Evolutionary conservation across 1,284 basidiomycete genomes (phyloP).

Genomic region (Rhodotorula sp.): DNA sequence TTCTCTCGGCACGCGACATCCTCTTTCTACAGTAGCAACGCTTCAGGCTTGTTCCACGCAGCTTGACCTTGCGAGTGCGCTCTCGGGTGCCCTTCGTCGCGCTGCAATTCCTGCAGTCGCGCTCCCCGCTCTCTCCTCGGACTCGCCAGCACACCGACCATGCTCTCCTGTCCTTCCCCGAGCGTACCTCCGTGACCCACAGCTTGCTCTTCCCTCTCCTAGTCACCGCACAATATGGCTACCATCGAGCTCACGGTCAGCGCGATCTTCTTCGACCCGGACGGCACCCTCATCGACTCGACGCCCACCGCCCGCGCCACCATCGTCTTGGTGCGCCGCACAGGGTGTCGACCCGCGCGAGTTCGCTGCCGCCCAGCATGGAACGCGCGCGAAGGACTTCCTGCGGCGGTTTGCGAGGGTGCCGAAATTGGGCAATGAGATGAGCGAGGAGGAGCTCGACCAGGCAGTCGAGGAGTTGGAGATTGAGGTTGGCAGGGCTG

Average conservation of each 20-base stretch:
- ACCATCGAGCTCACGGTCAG: conserved; percentile 10
- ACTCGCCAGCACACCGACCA: too few relatives aligned
- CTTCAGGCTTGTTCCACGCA: too few relatives aligned
- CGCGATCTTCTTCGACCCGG: conserved; percentile 34
- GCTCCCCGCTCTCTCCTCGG: too few relatives aligned
- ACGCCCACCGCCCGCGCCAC: conserved; percentile 21
- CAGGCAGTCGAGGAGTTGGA: conserved; percentile 22
- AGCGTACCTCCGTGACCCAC: too few relatives aligned
- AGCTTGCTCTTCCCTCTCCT: too few relatives aligned
- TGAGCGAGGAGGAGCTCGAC: conserved; percentile 28
- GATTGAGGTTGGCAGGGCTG: conserved; percentile 14
- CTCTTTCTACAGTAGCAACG: too few relatives aligned
- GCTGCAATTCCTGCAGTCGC: too few relatives aligned
- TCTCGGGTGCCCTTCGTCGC: too few relatives aligned
- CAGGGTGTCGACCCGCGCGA: conserved; percentile 10
- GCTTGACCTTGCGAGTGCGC: too few relatives aligned
- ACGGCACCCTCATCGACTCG: conserved; percentile 35
- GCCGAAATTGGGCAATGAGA: conserved; percentile 11
- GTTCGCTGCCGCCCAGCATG: conserved; percentile 9
- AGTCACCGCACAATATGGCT: neutral
- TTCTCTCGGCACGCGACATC: too few relatives aligned
- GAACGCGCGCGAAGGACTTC: conserved; percentile 1
- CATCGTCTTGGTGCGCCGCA: neutral
- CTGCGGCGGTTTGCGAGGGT: neutral
- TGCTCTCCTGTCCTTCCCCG: too few relatives aligned